These are phyloP conservation scores for Leccinum disarticulatum DNA, from an alignment of 768 basidiomycete genomes.

Conservation along the genomic window DNA sequence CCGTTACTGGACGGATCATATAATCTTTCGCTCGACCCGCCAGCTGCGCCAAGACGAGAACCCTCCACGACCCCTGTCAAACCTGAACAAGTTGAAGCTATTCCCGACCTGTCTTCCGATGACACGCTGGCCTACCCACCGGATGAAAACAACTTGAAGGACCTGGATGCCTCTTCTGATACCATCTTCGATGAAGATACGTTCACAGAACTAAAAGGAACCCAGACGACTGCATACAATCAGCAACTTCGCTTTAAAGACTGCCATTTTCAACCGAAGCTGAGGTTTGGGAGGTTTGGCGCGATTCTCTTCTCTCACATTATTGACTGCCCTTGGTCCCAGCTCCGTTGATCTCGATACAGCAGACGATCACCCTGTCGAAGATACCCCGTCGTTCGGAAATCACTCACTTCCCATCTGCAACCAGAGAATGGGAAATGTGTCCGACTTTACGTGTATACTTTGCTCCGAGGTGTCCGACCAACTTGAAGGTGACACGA, in stretches of 20 bases:
- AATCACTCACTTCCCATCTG: conserved; percentile 11
- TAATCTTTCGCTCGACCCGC: conserved; percentile 17
- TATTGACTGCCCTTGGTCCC: conserved; percentile 13
- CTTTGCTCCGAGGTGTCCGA: conserved; percentile 18
- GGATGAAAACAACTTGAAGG: conserved; percentile 3
- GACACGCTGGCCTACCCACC: conserved; percentile 21
- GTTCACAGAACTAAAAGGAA: not conserved
- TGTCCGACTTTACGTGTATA: conserved; percentile 18
- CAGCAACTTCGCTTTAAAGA: not conserved
- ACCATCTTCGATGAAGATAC: conserved; percentile 17
- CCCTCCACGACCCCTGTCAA: not conserved
- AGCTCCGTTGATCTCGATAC: conserved; percentile 7
- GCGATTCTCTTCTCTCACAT: not conserved
- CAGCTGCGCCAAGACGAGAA: conserved; percentile 11
- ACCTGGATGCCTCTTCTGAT: conserved; percentile 25
- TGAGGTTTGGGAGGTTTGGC: conserved; percentile 17
- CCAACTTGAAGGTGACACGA: conserved; percentile 22
- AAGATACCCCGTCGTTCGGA: not conserved
- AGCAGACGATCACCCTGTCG: not conserved
- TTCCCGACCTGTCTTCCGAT: conserved; percentile 21
- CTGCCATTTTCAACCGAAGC: not conserved
- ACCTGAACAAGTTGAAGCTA: not conserved
- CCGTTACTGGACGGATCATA: conserved; percentile 21
- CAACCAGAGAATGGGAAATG: conserved; percentile 11
- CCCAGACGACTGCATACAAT: conserved; percentile 16